Evolutionary conservation across 2,329 filamentous ascomycete species (phyloP), one percentile per base, ranked within the genome.

Genomic region (Ophiostoma populinum): DNA sequence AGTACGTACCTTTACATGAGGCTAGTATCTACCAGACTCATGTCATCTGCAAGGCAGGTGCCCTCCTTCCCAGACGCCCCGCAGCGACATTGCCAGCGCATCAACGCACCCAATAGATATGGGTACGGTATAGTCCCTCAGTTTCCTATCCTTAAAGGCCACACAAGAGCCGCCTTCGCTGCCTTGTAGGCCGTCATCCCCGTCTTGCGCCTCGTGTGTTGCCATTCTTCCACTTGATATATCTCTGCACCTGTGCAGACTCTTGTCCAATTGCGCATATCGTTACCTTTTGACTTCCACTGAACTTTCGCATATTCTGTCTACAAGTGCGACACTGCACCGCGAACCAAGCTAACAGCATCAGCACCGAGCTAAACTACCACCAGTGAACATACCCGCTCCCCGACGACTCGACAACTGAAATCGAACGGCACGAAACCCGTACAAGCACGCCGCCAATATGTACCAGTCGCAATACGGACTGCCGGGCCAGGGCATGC

Each of bases 381-480:
- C 71, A 75, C 51, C 74, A 74, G 56, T 63, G 70, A 54, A 75
- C 77, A n/a, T n/a, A n/a, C n/a, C n/a, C n/a, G n/a, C n/a, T n/a
- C n/a, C n/a, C n/a, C n/a, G n/a, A n/a, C n/a, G n/a, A n/a, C n/a
- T n/a, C n/a, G n/a, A n/a, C n/a, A n/a, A n/a, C n/a, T n/a, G n/a
- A 56, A 71, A 71, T 53, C 62, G 70, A 40, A 74, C 77, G 53
- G 62, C 61, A 34, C 75, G 77, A 55, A 71, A 69, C 51, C n/a
- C 62, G 69, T 24, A 83, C 80, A 20, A 78, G 79, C 35, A 81
- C 90, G 56, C 70, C 80, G 49, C 79, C 67, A 24, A 5, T 20
- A 82, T 75, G 59, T 94, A 93, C 56, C 72, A 80, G 49, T 70
- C 79, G 53, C 65, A 73, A 43, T 87, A 85, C 52, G 76, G 72